These are phyloP conservation scores for Lathyrus aphaca DNA, from an alignment of 306 rosid genomes.

Conservation along the genomic window DNA sequence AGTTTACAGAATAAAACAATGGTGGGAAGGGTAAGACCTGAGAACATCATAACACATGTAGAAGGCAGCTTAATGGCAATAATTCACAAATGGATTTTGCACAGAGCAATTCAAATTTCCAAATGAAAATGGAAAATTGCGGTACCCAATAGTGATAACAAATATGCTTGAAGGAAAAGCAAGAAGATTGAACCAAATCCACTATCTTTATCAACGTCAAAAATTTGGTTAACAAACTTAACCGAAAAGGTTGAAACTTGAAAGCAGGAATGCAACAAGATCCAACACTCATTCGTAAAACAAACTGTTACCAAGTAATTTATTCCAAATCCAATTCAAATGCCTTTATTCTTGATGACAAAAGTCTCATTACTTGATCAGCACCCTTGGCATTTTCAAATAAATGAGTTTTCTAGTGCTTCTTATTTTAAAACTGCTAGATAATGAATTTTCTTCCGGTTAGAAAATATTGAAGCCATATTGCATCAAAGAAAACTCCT, in stretches of 20 bases:
- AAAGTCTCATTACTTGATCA: conserved; percentile 12
- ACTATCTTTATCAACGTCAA: conserved; percentile 3
- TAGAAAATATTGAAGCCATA: conserved; percentile 28
- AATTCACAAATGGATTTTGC: conserved; percentile 12
- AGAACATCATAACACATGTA: not conserved
- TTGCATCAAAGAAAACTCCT: conserved; percentile 24
- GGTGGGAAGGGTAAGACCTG: conserved; percentile 13
- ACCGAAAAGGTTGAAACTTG: not conserved
- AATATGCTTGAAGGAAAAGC: conserved; percentile 25
- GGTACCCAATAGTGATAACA: not conserved
- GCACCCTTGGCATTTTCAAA: conserved; percentile 22
- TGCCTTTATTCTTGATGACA: too few relatives aligned
- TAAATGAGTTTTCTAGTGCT: conserved; percentile 9
- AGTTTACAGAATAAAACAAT: conserved; percentile 18
- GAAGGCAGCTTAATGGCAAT: not conserved
- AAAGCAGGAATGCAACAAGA: conserved; percentile 25
- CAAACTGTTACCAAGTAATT: not conserved
- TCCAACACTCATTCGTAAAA: not conserved
- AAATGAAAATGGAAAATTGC: conserved; percentile 7
- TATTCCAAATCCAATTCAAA: too few relatives aligned
- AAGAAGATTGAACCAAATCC: conserved; percentile 2
- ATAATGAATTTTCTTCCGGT: not conserved
- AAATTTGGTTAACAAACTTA: not conserved
- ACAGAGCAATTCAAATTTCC: not conserved
- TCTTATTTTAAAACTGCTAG: not conserved